phyloP scores from a whole-genome alignment of 1,139 yeast genomes.

The Torulaspora pretoriensis region DNA sequence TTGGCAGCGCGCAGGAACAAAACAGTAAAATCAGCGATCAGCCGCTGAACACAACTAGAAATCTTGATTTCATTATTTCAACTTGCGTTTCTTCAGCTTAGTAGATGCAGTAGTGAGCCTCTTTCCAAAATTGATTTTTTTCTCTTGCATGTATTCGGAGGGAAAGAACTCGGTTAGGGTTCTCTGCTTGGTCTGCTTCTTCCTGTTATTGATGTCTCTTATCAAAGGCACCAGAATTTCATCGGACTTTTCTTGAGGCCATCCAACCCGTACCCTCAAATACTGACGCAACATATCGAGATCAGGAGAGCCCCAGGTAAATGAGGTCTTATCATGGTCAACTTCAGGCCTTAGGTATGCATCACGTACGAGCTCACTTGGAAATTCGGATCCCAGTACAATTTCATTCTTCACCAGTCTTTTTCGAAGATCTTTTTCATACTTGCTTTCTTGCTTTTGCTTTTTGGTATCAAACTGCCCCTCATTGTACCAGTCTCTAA shows the following conservation, averaged over 20 bases:
- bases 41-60: background rate
- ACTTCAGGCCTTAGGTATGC: constrained; percentile 82
- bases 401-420: constrained; percentile 49
- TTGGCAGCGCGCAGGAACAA: constrained; percentile 3
- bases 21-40: constrained; percentile 1
- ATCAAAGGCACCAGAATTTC: constrained; percentile 88
- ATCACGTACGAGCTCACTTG: constrained; percentile 60
- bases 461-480: constrained; percentile 40
- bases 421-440: constrained; percentile 56
- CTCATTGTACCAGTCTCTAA: constrained; percentile 51
- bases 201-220: constrained; percentile 63
- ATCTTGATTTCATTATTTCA: constrained; percentile 9
- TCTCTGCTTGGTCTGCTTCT: constrained; percentile 51
- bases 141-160: constrained; percentile 40
- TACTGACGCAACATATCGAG: constrained; percentile 71
- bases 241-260: constrained; percentile 75
- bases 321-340: constrained; percentile 69
- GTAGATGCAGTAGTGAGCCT: constrained; percentile 56
- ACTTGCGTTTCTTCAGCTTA: constrained; percentile 40
- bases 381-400: constrained; percentile 57
- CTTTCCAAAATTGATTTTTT: constrained; percentile 51
- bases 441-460: constrained; percentile 42
- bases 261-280: constrained; percentile 68
- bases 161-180: constrained; percentile 61
- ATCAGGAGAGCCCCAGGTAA: constrained; percentile 90